These are phyloP conservation scores for Tylopilus plumbeoviolaceoides DNA, from an alignment of 768 basidiomycete genomes.

Conservation along the genomic window DNA sequence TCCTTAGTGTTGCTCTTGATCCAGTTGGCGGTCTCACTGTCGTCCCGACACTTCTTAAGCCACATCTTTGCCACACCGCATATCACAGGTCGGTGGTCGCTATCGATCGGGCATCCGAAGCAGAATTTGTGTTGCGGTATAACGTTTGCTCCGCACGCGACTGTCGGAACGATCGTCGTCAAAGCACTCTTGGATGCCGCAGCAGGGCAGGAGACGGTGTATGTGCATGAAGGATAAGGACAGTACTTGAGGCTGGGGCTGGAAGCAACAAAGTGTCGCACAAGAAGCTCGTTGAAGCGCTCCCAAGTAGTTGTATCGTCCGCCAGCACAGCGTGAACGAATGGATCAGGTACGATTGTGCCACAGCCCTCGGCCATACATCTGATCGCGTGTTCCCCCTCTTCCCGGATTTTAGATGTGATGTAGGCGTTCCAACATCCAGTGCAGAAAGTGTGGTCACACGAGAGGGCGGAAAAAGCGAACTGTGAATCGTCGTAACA, in stretches of 20 bases:
- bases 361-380: slow-evolving; percentile 82
- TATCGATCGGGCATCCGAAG: slow-evolving; percentile 88
- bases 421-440: slow-evolving; percentile 84
- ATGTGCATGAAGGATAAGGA: slow-evolving; percentile 90
- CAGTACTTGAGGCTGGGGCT: slow-evolving; percentile 86
- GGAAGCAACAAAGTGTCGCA: slow-evolving; percentile 86
- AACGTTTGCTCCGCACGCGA: slow-evolving; percentile 70
- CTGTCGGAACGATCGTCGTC: slow-evolving; percentile 80
- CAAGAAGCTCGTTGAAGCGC: slow-evolving; percentile 84
- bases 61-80: slow-evolving; percentile 89
- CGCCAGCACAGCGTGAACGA: slow-evolving; percentile 54
- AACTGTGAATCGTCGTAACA: slow-evolving; percentile 83
- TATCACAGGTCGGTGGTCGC: slow-evolving; percentile 88
- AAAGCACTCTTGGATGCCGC: slow-evolving; percentile 73
- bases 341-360: slow-evolving; percentile 58
- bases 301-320: slow-evolving; percentile 51
- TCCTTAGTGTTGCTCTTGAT: slow-evolving; percentile 99
- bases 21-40: slow-evolving; percentile 99
- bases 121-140: slow-evolving; percentile 74
- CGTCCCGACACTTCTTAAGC: slow-evolving; percentile 96
- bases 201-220: slow-evolving; percentile 87
- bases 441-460: slow-evolving; percentile 81
- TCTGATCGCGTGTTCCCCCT: slow-evolving; percentile 66
- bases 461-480: slow-evolving; percentile 68
- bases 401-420: slow-evolving; percentile 75